Conservation (phyloP, 306 rosid species). For the peach (Prunus persica) region DNA sequence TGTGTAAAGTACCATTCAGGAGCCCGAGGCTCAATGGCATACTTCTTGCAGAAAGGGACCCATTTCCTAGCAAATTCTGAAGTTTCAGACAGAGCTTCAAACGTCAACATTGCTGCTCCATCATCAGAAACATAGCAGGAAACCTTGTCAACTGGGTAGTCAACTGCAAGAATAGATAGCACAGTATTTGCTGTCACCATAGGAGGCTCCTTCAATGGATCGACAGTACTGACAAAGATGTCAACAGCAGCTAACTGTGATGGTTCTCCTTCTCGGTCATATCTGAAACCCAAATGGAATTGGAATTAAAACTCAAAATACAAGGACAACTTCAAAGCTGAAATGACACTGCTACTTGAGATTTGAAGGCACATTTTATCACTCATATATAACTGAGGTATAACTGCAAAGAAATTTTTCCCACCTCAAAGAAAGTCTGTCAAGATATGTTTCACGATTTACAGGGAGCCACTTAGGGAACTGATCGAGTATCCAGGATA, state of each 20-base stretch:
- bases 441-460: constrained; percentile 95
- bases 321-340: neutral
- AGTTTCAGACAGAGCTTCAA: constrained; percentile 91
- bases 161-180: constrained; percentile 90
- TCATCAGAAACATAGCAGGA: constrained; percentile 98
- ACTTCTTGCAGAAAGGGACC: constrained; percentile 91
- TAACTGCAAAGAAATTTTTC: constrained; percentile 1
- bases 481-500: constrained; percentile 98
- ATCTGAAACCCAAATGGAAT: constrained; percentile 47
- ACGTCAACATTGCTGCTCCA: constrained; percentile 98
- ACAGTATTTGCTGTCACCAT: constrained; percentile 97
- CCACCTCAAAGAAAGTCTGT: constrained; percentile 85
- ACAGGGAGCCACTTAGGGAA: constrained; percentile 97
- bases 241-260: constrained; percentile 93
- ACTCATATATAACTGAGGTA: neutral
- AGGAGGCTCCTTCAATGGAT: constrained; percentile 96
- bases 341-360: constrained; percentile 4
- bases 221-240: constrained; percentile 95
- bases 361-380: neutral
- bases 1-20: constrained; percentile 98
- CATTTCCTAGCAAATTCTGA: constrained; percentile 90
- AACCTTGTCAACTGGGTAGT: constrained; percentile 96
- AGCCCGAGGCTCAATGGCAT: constrained; percentile 89
- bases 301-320: constrained; percentile 23
- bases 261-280: constrained; percentile 92